Conservation (phyloP, 345 rosid genomes). For the Brassica juncea region DNA sequence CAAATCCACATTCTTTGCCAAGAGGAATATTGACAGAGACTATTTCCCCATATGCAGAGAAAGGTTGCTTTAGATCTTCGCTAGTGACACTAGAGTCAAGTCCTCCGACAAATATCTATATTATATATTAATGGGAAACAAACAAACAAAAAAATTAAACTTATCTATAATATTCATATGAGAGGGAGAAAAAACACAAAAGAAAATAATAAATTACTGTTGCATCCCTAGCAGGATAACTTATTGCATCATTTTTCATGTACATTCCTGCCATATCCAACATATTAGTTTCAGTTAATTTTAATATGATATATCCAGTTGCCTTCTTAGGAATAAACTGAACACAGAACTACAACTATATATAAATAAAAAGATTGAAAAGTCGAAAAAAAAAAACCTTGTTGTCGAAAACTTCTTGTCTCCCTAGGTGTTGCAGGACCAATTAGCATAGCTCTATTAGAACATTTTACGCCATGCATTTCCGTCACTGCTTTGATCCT, state of each 20-base stretch:
- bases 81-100: slow-evolving; percentile 85
- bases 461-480: slow-evolving; percentile 91
- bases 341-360: neutral
- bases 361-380: neutral
- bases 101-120: slow-evolving; percentile 96
- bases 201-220: slow-evolving; percentile 54
- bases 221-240: slow-evolving; percentile 75
- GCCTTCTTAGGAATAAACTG: neutral
- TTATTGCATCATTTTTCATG: slow-evolving; percentile 59
- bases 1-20: slow-evolving; percentile 94
- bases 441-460: slow-evolving; percentile 92
- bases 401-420: slow-evolving; percentile 80
- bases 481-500: slow-evolving; percentile 83
- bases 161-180: slow-evolving; percentile 28
- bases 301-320: neutral
- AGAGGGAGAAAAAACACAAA: slow-evolving; percentile 3
- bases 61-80: slow-evolving; percentile 84
- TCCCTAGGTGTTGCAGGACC: slow-evolving; percentile 96
- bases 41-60: slow-evolving; percentile 82
- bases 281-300: neutral
- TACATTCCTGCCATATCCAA: slow-evolving; percentile 55
- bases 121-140: slow-evolving; percentile 20
- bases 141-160: neutral
- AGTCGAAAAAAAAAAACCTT: slow-evolving; percentile 21
- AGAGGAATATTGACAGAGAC: slow-evolving; percentile 85